These are phyloP conservation scores for Penicillium verrucosum DNA, from an alignment of 2,329 filamentous ascomycete genomes.

Conservation along the genomic window DNA sequence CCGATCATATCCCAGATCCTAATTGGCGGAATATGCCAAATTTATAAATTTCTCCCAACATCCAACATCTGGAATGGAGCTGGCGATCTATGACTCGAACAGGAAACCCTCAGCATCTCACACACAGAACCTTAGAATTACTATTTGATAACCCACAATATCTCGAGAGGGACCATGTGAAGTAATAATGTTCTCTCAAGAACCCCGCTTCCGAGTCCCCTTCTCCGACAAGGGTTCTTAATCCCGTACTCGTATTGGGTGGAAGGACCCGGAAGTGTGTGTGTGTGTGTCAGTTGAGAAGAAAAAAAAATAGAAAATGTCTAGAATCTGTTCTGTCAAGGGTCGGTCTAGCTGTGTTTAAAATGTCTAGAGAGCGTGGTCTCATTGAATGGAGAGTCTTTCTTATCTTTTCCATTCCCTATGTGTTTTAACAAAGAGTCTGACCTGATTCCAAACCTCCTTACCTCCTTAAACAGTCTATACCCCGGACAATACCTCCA, in stretches of 20 bases:
- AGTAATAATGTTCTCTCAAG: not conserved
- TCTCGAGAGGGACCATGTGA: not conserved
- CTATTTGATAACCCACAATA: not conserved
- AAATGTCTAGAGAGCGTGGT: slow-evolving; percentile 9
- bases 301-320: not conserved
- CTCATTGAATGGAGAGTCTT: not conserved
- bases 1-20: not conserved
- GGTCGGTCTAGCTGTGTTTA: slow-evolving; percentile 18
- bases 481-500: not conserved
- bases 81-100: not conserved
- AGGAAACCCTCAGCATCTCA: not conserved
- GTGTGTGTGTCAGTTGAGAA: not conserved
- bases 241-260: slow-evolving; percentile 20
- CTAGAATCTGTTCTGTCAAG: slow-evolving; percentile 3
- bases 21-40: not conserved
- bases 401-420: not conserved
- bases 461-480: not conserved
- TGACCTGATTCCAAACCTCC: not conserved
- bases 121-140: not conserved
- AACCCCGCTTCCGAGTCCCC: slow-evolving; percentile 18
- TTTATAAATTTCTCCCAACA: not conserved
- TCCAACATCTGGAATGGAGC: not conserved
- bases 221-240: slow-evolving; percentile 5
- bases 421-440: not conserved
- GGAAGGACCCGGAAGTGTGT: slow-evolving; percentile 16